These are phyloP conservation scores for Albatrellus ellisii DNA, from an alignment of 768 basidiomycete genomes.

Conservation along the genomic window DNA sequence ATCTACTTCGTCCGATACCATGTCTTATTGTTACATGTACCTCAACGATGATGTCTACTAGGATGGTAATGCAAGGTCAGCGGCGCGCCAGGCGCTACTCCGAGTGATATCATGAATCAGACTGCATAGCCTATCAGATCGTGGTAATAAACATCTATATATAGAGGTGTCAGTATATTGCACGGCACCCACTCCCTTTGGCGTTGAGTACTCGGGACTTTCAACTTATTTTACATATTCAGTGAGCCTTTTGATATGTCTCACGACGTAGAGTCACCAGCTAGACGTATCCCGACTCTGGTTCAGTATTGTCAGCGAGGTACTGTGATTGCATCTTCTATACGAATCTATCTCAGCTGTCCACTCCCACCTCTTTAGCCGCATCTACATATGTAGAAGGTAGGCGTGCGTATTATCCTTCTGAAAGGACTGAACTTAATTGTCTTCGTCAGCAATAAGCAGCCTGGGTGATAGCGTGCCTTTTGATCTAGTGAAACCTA, in stretches of 20 bases:
- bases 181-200: no score
- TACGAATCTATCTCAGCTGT: background rate
- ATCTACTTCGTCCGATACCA: no score
- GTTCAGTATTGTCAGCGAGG: conserved; percentile 64
- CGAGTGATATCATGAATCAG: no score
- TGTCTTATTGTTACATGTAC: no score
- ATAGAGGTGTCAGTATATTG: no score
- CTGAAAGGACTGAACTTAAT: background rate
- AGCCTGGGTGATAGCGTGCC: conserved; percentile 52
- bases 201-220: no score
- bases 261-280: background rate
- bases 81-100: no score
- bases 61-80: no score
- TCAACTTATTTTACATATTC: no score
- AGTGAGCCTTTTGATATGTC: conserved; percentile 1
- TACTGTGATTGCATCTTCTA: conserved; percentile 17
- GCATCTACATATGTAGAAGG: conserved; percentile 48
- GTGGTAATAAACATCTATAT: no score
- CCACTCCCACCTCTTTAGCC: conserved; percentile 25
- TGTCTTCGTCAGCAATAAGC: conserved; percentile 34
- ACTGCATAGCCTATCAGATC: no score
- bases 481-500: conserved; percentile 55
- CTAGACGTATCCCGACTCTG: conserved; percentile 16
- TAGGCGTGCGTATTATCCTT: conserved; percentile 21
- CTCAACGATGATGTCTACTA: no score